Percentiles rank a stretch among this genome's conserved stretches.
phyloP scores from a whole-genome alignment of 179 eudicot species.

The Pouteria campechiana region DNA sequence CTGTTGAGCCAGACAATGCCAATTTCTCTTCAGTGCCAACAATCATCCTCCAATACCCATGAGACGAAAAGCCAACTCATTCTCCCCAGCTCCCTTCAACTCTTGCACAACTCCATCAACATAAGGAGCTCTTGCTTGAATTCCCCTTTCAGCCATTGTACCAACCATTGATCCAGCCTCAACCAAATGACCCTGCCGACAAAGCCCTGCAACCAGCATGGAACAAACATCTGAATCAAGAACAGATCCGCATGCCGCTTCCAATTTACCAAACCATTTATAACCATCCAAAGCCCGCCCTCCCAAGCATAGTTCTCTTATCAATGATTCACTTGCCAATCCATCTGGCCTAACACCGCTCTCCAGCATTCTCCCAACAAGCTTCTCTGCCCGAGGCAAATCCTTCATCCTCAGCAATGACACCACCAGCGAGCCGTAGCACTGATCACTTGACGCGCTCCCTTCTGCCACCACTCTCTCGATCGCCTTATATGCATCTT shows the following conservation, averaged over 20 bases:
- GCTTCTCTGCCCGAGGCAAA: constrained; percentile 44
- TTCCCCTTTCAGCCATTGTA: constrained; percentile 33
- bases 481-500: constrained; percentile 42
- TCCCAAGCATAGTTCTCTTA: constrained; percentile 30
- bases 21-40: too few relatives aligned
- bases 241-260: constrained; percentile 21
- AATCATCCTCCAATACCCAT: constrained; percentile 1
- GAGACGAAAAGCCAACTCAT: constrained; percentile 25
- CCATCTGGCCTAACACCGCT: constrained; percentile 46
- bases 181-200: constrained; percentile 16
- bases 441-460: constrained; percentile 24
- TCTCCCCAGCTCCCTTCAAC: constrained; percentile 14
- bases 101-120: constrained; percentile 12
- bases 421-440: constrained; percentile 53
- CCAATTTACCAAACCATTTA: constrained; percentile 29
- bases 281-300: constrained; percentile 56
- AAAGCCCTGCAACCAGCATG: constrained; percentile 48
- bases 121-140: constrained; percentile 20
- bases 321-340: constrained; percentile 38
- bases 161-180: constrained; percentile 38
- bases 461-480: constrained; percentile 31
- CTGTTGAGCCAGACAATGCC: too few relatives aligned
- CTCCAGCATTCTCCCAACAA: constrained; percentile 49
- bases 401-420: constrained; percentile 31
- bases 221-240: constrained; percentile 58